Percentiles rank a stretch among this genome's conserved stretches.
phyloP scores from a whole-genome alignment of 2,329 filamentous ascomycete species.

The Aspergillus hiratsukae region DNA sequence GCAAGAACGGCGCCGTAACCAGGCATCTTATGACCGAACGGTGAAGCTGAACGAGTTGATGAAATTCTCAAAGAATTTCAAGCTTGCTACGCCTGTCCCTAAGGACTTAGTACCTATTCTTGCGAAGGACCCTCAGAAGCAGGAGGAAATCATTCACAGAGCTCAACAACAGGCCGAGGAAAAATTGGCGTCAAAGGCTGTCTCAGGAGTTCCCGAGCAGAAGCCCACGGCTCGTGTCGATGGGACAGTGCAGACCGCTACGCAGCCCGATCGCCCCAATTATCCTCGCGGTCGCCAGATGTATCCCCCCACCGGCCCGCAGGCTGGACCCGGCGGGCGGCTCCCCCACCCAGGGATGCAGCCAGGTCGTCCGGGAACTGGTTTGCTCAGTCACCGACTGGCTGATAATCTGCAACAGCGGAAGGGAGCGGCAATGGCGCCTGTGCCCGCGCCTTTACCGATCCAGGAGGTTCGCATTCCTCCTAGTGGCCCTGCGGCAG shows the following conservation, averaged over 20 bases:
- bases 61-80: conserved; percentile 92
- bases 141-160: conserved; percentile 87
- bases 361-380: conserved; percentile 38
- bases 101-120: conserved; percentile 89
- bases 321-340: conserved; percentile 39
- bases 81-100: conserved; percentile 87
- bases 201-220: conserved; percentile 44
- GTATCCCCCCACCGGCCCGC: conserved; percentile 45
- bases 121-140: conserved; percentile 92
- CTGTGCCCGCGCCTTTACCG: conserved; percentile 53
- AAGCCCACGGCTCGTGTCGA: conserved; percentile 48
- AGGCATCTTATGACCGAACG: conserved; percentile 70
- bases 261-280: conserved; percentile 45
- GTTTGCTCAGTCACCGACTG: conserved; percentile 48
- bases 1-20: conserved; percentile 53
- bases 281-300: conserved; percentile 45
- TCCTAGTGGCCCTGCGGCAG: conserved; percentile 67
- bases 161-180: conserved; percentile 70
- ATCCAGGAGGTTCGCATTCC: conserved; percentile 65
- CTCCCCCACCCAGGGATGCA: conserved; percentile 42
- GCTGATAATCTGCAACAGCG: conserved; percentile 51
- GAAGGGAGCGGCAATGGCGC: conserved; percentile 37
- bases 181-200: conserved; percentile 44
- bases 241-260: conserved; percentile 30
- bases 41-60: conserved; percentile 90